Evolutionary conservation across 805 yeast genomes (phyloP).

Genomic region (Yarrowia sp.): DNA sequence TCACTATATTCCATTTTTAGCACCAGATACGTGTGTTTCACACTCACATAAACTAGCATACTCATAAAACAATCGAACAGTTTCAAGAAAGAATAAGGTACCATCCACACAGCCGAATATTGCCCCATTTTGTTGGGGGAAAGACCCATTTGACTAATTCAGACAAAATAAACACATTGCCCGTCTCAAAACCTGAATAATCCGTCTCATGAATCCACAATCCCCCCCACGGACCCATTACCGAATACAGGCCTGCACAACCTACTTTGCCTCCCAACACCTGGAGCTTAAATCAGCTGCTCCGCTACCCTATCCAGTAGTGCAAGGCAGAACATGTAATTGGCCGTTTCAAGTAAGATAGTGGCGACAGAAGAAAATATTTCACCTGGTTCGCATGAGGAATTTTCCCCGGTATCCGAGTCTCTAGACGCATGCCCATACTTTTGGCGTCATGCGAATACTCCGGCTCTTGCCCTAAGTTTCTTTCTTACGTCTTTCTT

Average conservation of each 20-base stretch:
- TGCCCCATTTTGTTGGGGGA: too few species aligned
- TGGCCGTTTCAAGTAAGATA: background rate
- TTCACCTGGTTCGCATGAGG: background rate
- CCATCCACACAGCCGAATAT: background rate
- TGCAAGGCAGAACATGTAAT: background rate
- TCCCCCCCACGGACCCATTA: background rate
- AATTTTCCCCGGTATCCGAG: too few species aligned
- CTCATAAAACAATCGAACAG: background rate
- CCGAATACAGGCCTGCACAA: slow-evolving; percentile 8
- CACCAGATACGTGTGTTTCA: background rate
- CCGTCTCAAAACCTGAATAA: background rate
- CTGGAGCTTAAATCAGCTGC: background rate
- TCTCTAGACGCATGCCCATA: too few species aligned
- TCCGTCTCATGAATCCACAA: too few species aligned
- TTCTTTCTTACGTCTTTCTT: background rate
- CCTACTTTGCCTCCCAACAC: slow-evolving; percentile 5
- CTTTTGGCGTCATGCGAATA: too few species aligned
- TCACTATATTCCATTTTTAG: too few species aligned
- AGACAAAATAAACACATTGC: background rate
- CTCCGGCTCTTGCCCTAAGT: too few species aligned
- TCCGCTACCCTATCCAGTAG: slow-evolving; percentile 22
- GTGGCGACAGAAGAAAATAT: background rate
- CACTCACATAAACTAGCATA: background rate
- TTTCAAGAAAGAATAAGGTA: background rate
- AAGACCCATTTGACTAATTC: background rate